Percentiles rank a stretch among this genome's conserved stretches.
phyloP scores from a whole-genome alignment of 192 early-diverging fungal genomes.

The Helicostylum pulchrum region DNA sequence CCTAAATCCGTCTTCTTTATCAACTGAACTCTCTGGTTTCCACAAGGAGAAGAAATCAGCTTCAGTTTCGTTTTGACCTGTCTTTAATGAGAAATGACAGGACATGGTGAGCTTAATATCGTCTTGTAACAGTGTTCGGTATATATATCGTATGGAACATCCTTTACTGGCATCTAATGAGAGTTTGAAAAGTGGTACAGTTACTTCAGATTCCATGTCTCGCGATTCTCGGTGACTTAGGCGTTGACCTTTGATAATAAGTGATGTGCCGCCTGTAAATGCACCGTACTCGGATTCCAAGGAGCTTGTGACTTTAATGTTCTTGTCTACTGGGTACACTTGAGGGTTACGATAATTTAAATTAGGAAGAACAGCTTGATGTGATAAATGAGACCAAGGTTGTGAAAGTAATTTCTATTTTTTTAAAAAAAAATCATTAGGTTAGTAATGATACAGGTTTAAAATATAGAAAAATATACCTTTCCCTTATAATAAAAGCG shows the following conservation, averaged over 20 bases:
- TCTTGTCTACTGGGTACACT: neutral
- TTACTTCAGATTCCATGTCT: neutral
- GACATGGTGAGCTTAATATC: constrained; percentile 3
- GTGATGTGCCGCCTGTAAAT: constrained; percentile 1
- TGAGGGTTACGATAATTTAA: constrained; percentile 12
- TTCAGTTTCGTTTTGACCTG: neutral
- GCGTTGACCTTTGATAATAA: neutral
- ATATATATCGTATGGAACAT: neutral
- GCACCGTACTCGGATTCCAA: neutral
- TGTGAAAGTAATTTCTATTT: constrained; percentile 33
- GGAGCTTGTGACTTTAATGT: neutral
- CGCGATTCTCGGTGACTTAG: constrained; percentile 3
- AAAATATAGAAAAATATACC: constrained; percentile 16
- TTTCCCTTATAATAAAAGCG: constrained; percentile 41
- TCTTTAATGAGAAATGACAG: neutral
- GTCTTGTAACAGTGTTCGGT: neutral
- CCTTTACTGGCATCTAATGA: neutral
- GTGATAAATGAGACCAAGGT: constrained; percentile 51
- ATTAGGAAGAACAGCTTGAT: constrained; percentile 44
- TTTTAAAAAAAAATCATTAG: neutral
- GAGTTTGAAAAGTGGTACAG: constrained; percentile 4
- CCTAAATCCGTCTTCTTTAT: neutral
- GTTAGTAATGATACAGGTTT: neutral
- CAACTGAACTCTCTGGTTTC: neutral
- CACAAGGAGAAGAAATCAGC: neutral